phyloP scores from a whole-genome alignment of 129 eudicot genomes.

The Helianthus tuberosus region DNA sequence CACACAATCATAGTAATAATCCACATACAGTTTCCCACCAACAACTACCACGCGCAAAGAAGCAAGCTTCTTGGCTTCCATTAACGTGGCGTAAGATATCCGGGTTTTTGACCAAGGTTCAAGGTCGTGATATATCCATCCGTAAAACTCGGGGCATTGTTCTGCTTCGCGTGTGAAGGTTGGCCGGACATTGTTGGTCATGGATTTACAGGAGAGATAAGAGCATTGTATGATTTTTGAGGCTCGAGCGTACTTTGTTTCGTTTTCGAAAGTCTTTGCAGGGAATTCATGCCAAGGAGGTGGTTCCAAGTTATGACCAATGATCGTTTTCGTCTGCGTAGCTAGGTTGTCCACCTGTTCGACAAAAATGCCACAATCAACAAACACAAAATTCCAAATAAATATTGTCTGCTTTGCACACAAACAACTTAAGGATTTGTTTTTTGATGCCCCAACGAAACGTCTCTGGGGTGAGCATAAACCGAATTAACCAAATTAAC shows the following conservation, averaged over 20 bases:
- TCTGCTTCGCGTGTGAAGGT: constrained; percentile 19
- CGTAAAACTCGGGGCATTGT: constrained; percentile 51
- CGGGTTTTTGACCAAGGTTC: constrained; percentile 63
- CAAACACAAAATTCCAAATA: background rate
- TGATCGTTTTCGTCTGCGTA: constrained; percentile 65
- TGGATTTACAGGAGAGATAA: constrained; percentile 51
- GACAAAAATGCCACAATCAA: constrained; percentile 32
- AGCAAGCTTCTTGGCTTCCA: constrained; percentile 65
- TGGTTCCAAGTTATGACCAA: constrained; percentile 82
- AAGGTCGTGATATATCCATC: constrained; percentile 58
- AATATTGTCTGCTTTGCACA: too few species aligned
- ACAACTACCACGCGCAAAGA: constrained; percentile 60
- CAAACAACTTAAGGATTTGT: too few species aligned
- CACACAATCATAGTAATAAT: constrained; percentile 69
- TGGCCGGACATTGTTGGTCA: background rate
- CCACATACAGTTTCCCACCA: constrained; percentile 66
- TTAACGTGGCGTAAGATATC: constrained; percentile 42
- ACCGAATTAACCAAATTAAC: too few species aligned
- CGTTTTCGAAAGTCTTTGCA: constrained; percentile 31
- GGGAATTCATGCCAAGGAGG: constrained; percentile 87
- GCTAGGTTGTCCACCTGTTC: constrained; percentile 54
- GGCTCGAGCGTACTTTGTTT: constrained; percentile 48
- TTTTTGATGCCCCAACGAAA: too few species aligned
- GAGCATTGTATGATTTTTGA: constrained; percentile 65
- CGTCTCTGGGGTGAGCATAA: background rate